phyloP scores from a whole-genome alignment of 192 early-diverging fungal species.

The Coemansia sp. region DNA sequence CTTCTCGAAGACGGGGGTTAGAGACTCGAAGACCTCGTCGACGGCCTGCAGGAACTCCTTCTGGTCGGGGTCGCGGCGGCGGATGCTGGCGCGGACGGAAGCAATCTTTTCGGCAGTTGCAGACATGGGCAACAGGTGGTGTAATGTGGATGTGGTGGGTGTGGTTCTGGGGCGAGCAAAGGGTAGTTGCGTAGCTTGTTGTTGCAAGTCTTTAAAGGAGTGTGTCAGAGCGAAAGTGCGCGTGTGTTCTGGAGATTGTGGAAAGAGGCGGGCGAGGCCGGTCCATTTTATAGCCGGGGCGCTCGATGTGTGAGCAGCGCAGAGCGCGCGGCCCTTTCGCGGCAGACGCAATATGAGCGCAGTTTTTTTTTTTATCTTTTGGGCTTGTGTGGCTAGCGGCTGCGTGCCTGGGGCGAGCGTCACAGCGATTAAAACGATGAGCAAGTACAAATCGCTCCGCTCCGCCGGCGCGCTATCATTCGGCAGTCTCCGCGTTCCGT shows the following conservation, averaged over 20 bases:
- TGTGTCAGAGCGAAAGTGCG: no score
- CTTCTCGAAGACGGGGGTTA: constrained; percentile 50
- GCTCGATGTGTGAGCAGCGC: background rate
- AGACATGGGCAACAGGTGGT: constrained; percentile 16
- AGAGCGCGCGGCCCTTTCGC: background rate
- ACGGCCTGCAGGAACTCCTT: constrained; percentile 53
- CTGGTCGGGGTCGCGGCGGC: constrained; percentile 43
- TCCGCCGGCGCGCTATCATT: background rate
- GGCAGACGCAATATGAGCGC: no score
- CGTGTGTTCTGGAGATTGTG: no score
- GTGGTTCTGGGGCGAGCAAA: background rate
- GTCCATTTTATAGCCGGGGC: constrained; percentile 1
- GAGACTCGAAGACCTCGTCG: constrained; percentile 49
- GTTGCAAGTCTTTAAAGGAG: background rate
- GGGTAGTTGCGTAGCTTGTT: background rate
- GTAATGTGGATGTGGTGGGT: background rate
- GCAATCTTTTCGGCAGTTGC: constrained; percentile 34
- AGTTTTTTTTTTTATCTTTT: background rate
- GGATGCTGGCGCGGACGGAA: constrained; percentile 30
- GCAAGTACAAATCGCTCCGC: background rate
- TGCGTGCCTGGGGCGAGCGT: no score
- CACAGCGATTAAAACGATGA: background rate
- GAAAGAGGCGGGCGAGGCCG: background rate
- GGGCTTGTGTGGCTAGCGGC: no score
- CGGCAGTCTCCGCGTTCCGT: constrained; percentile 1